Base-by-base conservation (phyloP, 805 yeast genomes). In the Saturnispora silvae region DNA sequence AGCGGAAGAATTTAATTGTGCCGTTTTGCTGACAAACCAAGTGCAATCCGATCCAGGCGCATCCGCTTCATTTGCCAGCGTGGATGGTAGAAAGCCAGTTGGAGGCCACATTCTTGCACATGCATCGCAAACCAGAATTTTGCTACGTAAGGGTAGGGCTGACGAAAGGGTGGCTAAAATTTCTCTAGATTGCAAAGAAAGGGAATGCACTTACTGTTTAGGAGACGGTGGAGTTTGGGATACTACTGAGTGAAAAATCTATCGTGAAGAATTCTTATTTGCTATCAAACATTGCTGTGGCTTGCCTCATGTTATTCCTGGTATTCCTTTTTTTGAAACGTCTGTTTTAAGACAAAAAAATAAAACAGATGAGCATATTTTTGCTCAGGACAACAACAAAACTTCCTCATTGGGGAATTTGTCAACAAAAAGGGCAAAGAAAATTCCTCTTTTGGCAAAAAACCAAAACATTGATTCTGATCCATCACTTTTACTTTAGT, bases 21-120 rank as follows among this genome's bases (percentile, higher is more conserved):
- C 89, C 0, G 81, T 81, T 0, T 76, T 81, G 37, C 70, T 81
- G 61, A 73, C 78, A 1, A 81, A 81, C 47, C 89, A 81, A 53
- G 86, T 81, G 13, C 89, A 81, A 44, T 81, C 86, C 6, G 89
- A 81, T 53, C 89, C 86, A 5, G 89, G 86, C 42, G 92, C 89
- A 1, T 72, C 78, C 46, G 78, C 86, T 1, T 61, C 77, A 17
- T 81, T 81, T 70, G 85, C 80, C 22, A 69, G 82, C 36, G 86
- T 85, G 7, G 89, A 81, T 57, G 87, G 89, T 5, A 72, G 85
- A 48, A 81, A 81, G 54, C 89, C 92, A 42, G 77, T 81, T 45
- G 89, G 92, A 17, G 92, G 92, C 1, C 86, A 81, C 53, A 81
- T 81, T 41, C 63, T 81, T 45, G 89, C 86, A 2, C 87, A 80